phyloP scores from a whole-genome alignment of 495 filamentous ascomycete genomes.

The Penicillium turbatum region DNA sequence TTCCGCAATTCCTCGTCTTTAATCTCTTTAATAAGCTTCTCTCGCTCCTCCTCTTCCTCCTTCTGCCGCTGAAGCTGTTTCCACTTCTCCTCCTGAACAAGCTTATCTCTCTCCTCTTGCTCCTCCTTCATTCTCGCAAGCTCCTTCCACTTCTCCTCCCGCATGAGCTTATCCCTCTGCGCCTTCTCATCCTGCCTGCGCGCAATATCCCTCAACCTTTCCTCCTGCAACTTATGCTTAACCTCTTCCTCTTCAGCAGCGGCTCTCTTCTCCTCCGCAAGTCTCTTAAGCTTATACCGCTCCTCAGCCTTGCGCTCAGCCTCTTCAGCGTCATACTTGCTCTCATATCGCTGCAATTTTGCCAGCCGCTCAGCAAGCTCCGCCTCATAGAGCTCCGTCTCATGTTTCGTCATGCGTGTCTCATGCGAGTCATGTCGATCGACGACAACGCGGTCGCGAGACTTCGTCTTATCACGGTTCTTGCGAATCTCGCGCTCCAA shows the following conservation, averaged over 20 bases:
- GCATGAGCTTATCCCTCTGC: conserved; percentile 14
- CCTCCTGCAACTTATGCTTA: conserved; percentile 11
- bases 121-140: conserved; percentile 14
- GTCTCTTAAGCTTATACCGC: conserved; percentile 25
- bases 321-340: conserved; percentile 30
- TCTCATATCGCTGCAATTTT: conserved; percentile 32
- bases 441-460: conserved; percentile 17
- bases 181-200: background rate
- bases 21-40: conserved; percentile 24
- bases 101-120: conserved; percentile 12
- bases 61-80: conserved; percentile 14
- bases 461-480: conserved; percentile 23
- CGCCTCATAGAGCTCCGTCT: conserved; percentile 37
- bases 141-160: conserved; percentile 24
- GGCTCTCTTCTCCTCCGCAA: conserved; percentile 30
- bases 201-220: conserved; percentile 17
- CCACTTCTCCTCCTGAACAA: conserved; percentile 21
- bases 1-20: conserved; percentile 28
- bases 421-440: conserved; percentile 13
- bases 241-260: conserved; percentile 30
- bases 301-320: conserved; percentile 30
- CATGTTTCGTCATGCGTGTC: conserved; percentile 25
- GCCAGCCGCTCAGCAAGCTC: conserved; percentile 34
- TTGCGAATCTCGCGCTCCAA: conserved; percentile 42
- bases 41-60: conserved; percentile 16